Percentiles rank a stretch among this genome's conserved stretches.
phyloP scores from a whole-genome alignment of 768 basidiomycete species.

The Tulasnella sp. region DNA sequence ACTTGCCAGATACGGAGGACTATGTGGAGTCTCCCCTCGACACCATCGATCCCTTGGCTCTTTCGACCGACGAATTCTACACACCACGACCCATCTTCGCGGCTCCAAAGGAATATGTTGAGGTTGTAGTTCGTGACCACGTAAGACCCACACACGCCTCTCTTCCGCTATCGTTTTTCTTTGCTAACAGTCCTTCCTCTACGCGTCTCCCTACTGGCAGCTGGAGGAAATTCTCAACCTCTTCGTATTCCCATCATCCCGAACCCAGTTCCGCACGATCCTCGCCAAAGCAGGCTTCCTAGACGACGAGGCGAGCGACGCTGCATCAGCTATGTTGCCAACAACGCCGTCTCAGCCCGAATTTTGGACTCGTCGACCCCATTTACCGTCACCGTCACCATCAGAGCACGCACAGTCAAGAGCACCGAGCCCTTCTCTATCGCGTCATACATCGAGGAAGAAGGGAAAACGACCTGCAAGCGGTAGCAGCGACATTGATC shows the following conservation, averaged over 20 bases:
- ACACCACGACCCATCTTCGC: background rate
- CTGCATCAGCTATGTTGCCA: background rate
- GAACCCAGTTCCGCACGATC: conserved; percentile 59
- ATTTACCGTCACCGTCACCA: background rate
- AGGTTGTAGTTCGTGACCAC: conserved; percentile 54
- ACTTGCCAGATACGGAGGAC: background rate
- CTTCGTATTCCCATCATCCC: conserved; percentile 74
- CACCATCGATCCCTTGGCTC: background rate
- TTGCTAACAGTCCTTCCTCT: background rate
- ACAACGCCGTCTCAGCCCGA: background rate
- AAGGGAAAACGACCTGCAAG: background rate
- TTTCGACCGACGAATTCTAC: background rate
- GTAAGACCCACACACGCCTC: conserved; percentile 44
- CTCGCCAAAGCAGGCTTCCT: conserved; percentile 48
- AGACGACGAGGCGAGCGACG: background rate
- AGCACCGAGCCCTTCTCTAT: background rate
- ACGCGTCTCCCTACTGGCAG: conserved; percentile 40
- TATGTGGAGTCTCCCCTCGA: background rate
- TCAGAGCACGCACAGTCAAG: background rate
- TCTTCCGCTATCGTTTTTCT: background rate
- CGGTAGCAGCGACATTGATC: background rate
- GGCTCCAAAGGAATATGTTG: conserved; percentile 42
- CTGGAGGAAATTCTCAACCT: conserved; percentile 52
- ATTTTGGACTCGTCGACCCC: background rate
- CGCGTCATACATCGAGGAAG: background rate